Evolutionary conservation across 371 early-diverging fungal species (phyloP), one percentile per base, ranked within the genome.

Genomic region (Syncephalastrum contaminatum): DNA sequence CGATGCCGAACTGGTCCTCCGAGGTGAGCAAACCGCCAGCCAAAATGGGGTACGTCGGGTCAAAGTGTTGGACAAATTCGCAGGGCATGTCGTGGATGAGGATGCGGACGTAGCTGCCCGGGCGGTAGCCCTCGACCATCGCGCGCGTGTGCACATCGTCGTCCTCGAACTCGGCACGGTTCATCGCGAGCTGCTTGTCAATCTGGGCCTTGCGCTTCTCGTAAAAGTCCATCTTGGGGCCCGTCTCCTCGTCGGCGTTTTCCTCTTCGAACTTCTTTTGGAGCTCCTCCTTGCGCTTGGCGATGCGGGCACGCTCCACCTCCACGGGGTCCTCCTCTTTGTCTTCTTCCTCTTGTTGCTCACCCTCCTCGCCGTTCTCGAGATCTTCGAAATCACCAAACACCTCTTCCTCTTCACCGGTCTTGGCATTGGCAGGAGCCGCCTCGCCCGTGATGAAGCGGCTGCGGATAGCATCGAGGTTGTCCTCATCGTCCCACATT

Each of bases 81-180:
- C 82, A 89, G 14, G 97, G 97, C 85, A 97, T 87, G 49, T 87
- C 72, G 62, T 89, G 83, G 56, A 99, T 73, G 30, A 96, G 72
- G 25, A 98, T 70, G 62, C 97, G 89, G 22, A 98, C 93, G 73
- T 99, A 99, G 43, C 84, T 85, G 48, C 99, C 99, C 0, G 99
- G 90, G 21, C 90, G 81, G 69, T 85, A 88, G 5, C 97, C 96
- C 67, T 92, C 90, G 4, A 94, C 86, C 71, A 83, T 64, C 2
- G 89, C 89, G 48, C 95, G 83, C 30, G 87, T 76, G 43, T 81
- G 80, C 41, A 81, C 73, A 69, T 90, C 92, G 50, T 90, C 89
- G 48, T 88, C 79, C 56, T 88, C 91, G 77, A 97, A 96, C 72
- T 96, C 96, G 21, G 77, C 76, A 18, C 84, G 79, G 60, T 97